Percentiles rank a stretch among this genome's conserved stretches.
phyloP scores from a whole-genome alignment of 163 green algal species.

The Chlamydomonas reinhardtii region DNA sequence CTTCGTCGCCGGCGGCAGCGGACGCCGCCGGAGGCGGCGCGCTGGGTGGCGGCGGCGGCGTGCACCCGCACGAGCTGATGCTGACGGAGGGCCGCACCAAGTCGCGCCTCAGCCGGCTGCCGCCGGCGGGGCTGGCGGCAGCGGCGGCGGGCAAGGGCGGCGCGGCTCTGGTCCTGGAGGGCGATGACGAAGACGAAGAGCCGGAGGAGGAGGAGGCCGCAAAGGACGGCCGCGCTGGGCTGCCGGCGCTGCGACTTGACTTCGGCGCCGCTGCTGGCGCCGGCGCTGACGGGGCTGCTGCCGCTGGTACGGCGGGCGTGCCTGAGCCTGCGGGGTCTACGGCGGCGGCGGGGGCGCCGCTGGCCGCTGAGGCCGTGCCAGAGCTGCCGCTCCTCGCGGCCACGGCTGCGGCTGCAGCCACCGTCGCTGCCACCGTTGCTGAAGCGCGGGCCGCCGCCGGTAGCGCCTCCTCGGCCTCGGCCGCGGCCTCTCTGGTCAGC shows the following conservation, averaged over 20 bases:
- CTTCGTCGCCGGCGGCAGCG: background rate
- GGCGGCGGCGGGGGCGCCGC: too few species aligned
- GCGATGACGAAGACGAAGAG: background rate
- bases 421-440: too few species aligned
- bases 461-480: background rate
- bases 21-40: background rate
- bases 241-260: background rate
- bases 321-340: too few species aligned
- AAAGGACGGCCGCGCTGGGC: background rate
- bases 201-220: too few species aligned
- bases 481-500: background rate
- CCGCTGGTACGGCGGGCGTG: too few species aligned
- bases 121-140: background rate
- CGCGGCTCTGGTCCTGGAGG: background rate
- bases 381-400: too few species aligned
- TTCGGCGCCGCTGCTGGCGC: background rate
- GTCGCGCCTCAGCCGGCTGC: background rate
- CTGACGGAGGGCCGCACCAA: background rate
- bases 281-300: too few species aligned
- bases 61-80: conserved; percentile 3
- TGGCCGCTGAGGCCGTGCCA: too few species aligned
- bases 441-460: too few species aligned
- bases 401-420: too few species aligned
- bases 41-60: background rate
- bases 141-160: background rate